Evolutionary conservation across 306 rosid species (phyloP), one percentile per base, ranked within the genome.

Genomic region (Ormosia emarginata): DNA sequence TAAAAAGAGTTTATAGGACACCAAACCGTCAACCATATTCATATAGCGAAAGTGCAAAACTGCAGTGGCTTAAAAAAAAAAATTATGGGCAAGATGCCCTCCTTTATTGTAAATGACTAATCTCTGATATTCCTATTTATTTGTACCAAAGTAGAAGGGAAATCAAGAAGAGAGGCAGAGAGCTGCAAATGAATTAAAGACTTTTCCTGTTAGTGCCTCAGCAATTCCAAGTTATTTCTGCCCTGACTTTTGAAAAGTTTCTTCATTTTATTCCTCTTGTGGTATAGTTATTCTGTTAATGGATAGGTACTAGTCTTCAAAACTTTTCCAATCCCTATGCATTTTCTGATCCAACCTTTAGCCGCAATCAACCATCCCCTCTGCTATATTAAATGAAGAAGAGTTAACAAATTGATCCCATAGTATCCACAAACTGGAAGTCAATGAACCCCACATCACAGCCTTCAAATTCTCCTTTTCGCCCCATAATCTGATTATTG

Each of bases 391-490:
- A 71, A 77, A 77, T 53, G 74, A 80, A 41, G 72, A 65, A 66
- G 33, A 47, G 8, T 24, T 37, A 50, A 65, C 32, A 12, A 46
- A 52, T 4, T 39, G 67, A 70, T 55, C 40, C 56, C 18, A 33
- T 49, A 7, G 24, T 43, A 46, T 83, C 79, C 58, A 50, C 53
- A 47, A 69, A 47, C 66, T 58, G 70, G 43, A 80, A 81, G 71
- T 77, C 85, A 34, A 69, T 68, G 44, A 75, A 2, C 63, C 69
- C 75, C 61, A 79, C n/a, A 36, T 75, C 84, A 49, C 13, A 56
- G 32, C 50, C 84, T 56, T 61, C 76, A 55, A 63, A 34, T 65
- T 14, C 73, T 77, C 52, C 61, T 71, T 7, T 49, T 82, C 4
- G 9, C 3, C 53, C 36, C 43, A 37, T 75, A 8, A 53, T 49